A percentile compares a stretch with the other conserved stretches of the same genome.
These are phyloP conservation scores for Mortierella sp. DNA, from an alignment of 371 early-diverging fungal genomes.

Conservation along the genomic window DNA sequence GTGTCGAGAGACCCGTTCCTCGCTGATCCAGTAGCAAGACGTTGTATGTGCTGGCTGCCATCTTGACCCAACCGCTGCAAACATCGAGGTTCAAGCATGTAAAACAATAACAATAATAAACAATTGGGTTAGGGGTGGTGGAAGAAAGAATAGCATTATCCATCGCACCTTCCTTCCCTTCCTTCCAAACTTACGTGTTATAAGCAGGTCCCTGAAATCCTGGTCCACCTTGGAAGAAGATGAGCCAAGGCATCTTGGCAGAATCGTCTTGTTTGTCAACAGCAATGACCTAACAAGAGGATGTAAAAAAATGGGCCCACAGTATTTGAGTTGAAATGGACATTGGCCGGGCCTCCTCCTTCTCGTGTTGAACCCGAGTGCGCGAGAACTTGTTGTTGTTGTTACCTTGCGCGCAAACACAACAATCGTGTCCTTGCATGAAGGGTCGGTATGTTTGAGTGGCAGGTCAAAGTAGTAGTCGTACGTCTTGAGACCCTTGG, in stretches of 20 bases:
- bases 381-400: no score
- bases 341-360: no score
- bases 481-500: conserved; percentile 43
- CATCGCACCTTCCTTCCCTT: neutral
- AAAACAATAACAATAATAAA: neutral
- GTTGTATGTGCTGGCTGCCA: conserved; percentile 71
- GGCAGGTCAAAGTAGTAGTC: conserved; percentile 55
- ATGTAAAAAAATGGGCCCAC: neutral
- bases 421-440: conserved; percentile 43
- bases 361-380: no score
- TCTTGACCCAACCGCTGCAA: conserved; percentile 71
- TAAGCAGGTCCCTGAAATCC: conserved; percentile 54
- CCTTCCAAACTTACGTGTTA: conserved; percentile 28
- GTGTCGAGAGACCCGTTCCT: conserved; percentile 76
- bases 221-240: conserved; percentile 52
- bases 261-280: conserved; percentile 39
- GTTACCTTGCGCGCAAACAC: conserved; percentile 47
- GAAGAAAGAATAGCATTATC: no score
- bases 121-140: no score
- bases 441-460: conserved; percentile 30
- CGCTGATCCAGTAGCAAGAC: conserved; percentile 79
- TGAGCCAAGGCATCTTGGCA: conserved; percentile 52
- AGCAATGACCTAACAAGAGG: conserved; percentile 31
- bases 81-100: neutral
- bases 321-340: no score